phyloP scores from a whole-genome alignment of 164 flowering plant species.

The Echeveria elegans region DNA sequence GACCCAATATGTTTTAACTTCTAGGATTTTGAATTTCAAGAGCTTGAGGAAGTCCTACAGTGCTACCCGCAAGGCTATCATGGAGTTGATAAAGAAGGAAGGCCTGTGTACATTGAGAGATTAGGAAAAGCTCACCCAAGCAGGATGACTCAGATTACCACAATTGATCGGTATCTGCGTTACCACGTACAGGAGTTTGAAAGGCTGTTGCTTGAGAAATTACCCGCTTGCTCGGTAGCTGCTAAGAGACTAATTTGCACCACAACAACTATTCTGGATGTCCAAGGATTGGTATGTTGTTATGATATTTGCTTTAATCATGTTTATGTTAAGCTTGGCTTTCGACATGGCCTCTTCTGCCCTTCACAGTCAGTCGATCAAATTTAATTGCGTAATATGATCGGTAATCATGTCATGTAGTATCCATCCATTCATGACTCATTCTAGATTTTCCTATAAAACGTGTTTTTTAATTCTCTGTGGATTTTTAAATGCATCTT shows the following conservation, averaged over 20 bases:
- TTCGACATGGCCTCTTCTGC: not conserved
- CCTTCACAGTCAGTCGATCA: not conserved
- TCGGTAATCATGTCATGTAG: not conserved
- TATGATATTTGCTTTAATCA: too few species aligned
- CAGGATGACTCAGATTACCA: constrained; percentile 66
- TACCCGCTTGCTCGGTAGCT: constrained; percentile 94
- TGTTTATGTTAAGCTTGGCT: too few species aligned
- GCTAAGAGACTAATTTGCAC: constrained; percentile 66
- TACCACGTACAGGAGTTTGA: constrained; percentile 98
- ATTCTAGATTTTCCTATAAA: too few species aligned
- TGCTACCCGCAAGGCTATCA: constrained; percentile 96
- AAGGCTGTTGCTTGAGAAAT: constrained; percentile 65
- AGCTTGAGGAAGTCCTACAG: constrained; percentile 79
- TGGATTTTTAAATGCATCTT: not conserved
- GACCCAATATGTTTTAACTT: not conserved
- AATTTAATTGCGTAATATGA: not conserved
- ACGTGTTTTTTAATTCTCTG: too few species aligned
- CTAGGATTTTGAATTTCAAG: constrained; percentile 82
- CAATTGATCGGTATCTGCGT: constrained; percentile 67
- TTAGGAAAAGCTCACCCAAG: constrained; percentile 94
- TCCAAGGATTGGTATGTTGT: constrained; percentile 83
- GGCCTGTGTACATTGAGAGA: constrained; percentile 92
- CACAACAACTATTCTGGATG: constrained; percentile 89
- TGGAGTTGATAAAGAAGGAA: constrained; percentile 93
- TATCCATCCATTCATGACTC: too few species aligned